Base-by-base conservation (phyloP, 1,284 basidiomycete species). In the Ustanciosporium gigantosporum region DNA sequence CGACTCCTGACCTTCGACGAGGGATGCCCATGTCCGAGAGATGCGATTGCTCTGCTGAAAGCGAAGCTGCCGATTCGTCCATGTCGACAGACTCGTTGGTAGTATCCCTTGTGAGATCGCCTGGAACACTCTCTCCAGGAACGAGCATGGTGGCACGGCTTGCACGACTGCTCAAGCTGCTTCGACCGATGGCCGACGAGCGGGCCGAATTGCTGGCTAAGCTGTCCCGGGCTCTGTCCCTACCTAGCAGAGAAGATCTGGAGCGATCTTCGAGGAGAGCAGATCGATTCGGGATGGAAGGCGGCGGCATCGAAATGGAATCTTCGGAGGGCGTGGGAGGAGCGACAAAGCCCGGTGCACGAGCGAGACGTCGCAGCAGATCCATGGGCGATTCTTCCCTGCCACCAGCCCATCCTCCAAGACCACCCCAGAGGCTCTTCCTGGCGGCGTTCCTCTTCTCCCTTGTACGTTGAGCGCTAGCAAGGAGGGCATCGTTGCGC, bases 331-430 rank as follows among this genome's bases (percentile, higher is more conserved):
- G 62, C n/a, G 62, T 66, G 2, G 51, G 42, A 13, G 62, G 62
- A 2, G 36, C 47, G 2, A 60, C 48, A 36, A 60, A 66, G 19
- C 48, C 57, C 15, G 62, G 62, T 13, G 62, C 62, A 4, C 65
- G 36, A 4, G 65, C 59, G 4, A 67, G 36, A 11, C 65, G 40
- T 17, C 65, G 36, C 13, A 67, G 25, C 14, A 67, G 43, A 17
- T 67, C 65, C 52, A 67, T 57, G 17, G 65, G 65, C 42, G 50
- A 55, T 27, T 67, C 65, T 40, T 67, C 65, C 2, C 65, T 35
- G 24, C 65, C 65, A 15, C 59, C 59, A 3, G 51, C 65, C 65
- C 65, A 67, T 16, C 59, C 59, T 20, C 53, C 59, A 14, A 67
- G 34, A 9, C 62, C 62, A 13, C 59, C 59, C 62, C 62, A 66